These are phyloP conservation scores for Aspergillus quadricinctus DNA, from an alignment of 2,329 filamentous ascomycete genomes.

Conservation along the genomic window DNA sequence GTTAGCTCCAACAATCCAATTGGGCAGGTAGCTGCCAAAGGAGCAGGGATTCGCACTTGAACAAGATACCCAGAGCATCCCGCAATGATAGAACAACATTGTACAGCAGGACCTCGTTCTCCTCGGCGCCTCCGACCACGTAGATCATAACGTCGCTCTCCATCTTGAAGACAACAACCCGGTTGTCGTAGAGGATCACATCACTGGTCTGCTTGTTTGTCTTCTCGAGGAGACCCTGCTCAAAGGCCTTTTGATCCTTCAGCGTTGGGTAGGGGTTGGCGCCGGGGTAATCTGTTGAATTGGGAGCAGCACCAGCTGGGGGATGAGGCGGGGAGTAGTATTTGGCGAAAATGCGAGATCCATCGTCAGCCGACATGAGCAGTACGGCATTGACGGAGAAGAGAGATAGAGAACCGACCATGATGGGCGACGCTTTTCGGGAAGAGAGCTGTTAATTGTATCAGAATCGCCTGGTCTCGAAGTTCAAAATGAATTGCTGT, in stretches of 20 bases:
- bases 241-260: constrained; percentile 93
- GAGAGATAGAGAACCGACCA: constrained; percentile 72
- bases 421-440: constrained; percentile 36
- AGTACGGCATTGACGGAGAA: constrained; percentile 74
- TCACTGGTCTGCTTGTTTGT: constrained; percentile 93
- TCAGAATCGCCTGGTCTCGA: neutral
- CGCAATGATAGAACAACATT: constrained; percentile 88
- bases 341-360: constrained; percentile 87
- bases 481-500: constrained; percentile 1
- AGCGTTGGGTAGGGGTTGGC: constrained; percentile 79
- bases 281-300: constrained; percentile 56
- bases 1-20: constrained; percentile 12
- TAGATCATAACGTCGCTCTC: constrained; percentile 97
- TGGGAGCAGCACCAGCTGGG: constrained; percentile 55
- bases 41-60: constrained; percentile 62
- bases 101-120: constrained; percentile 96
- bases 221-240: constrained; percentile 93
- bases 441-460: constrained; percentile 1
- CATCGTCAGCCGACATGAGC: constrained; percentile 79
- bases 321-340: constrained; percentile 75
- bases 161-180: constrained; percentile 95
- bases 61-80: constrained; percentile 82
- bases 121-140: constrained; percentile 82
- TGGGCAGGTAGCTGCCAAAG: neutral
- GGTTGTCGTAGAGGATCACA: constrained; percentile 96